A percentile compares a stretch with the other conserved stretches of the same genome.
Conservation (phyloP, 305 asterid genomes). For the Fraxinus platypoda region DNA sequence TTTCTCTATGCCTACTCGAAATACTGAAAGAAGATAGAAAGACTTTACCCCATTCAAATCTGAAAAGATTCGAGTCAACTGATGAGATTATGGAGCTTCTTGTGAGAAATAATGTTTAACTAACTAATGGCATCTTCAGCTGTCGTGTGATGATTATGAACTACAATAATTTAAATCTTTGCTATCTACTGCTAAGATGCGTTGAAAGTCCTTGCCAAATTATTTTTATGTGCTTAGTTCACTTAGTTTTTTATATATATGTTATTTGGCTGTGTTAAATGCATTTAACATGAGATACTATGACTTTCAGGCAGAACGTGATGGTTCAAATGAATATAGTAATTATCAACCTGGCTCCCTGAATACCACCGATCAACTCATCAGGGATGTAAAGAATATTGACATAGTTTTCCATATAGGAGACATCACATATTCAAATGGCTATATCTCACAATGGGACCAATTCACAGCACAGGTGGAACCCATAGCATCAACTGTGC, state of each 20-base stretch:
- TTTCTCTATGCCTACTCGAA: not conserved
- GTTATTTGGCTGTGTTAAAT: not conserved
- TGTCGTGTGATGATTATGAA: not conserved
- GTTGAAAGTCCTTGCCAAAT: not conserved
- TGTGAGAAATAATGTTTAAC: not conserved
- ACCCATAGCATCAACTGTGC: constrained; percentile 48
- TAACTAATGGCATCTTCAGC: not conserved
- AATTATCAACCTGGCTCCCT: constrained; percentile 55
- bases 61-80: not conserved
- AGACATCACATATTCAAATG: constrained; percentile 59
- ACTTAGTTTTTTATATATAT: not conserved
- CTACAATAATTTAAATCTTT: not conserved
- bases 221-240: not conserved
- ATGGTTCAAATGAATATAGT: constrained; percentile 53
- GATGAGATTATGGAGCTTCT: not conserved
- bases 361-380: constrained; percentile 45
- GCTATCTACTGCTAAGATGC: not conserved
- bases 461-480: constrained; percentile 61
- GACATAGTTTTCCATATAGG: constrained; percentile 64
- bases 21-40: constrained; percentile 3
- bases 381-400: constrained; percentile 38
- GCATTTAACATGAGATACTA: not conserved
- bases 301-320: constrained; percentile 40
- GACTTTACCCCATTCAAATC: not conserved
- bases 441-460: constrained; percentile 64